A percentile compares a stretch with the other conserved stretches of the same genome.
Conservation (phyloP, 2,329 filamentous ascomycete genomes). For the Talaromyces sp. region DNA sequence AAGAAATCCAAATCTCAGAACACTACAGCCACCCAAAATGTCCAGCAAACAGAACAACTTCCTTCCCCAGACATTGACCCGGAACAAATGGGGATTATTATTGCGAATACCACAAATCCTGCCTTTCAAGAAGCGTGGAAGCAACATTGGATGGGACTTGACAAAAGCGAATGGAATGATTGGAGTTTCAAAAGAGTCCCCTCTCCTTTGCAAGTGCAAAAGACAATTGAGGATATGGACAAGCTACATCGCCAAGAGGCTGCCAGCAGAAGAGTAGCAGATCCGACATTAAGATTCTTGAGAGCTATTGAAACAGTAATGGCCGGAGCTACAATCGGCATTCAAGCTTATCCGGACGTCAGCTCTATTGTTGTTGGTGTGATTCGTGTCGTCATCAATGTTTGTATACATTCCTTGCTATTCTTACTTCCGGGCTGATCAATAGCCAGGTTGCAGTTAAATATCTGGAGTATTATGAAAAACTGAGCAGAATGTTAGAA, state of each 20-base stretch:
- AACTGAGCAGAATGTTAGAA: slow-evolving; percentile 17
- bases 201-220: slow-evolving; percentile 5
- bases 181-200: slow-evolving; percentile 8
- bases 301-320: slow-evolving; percentile 16
- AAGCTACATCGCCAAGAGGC: slow-evolving; percentile 8
- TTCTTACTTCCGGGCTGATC: not conserved
- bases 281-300: not conserved
- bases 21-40: not conserved
- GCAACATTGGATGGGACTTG: slow-evolving; percentile 14
- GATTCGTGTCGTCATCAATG: slow-evolving; percentile 18
- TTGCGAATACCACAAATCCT: slow-evolving; percentile 9
- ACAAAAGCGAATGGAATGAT: slow-evolving; percentile 9
- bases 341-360: slow-evolving; percentile 18
- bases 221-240: slow-evolving; percentile 9
- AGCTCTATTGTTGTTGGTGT: slow-evolving; percentile 17
- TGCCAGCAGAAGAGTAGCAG: slow-evolving; percentile 11
- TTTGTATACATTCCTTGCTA: not conserved
- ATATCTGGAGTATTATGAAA: slow-evolving; percentile 19
- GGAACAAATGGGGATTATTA: not conserved
- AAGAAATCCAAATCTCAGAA: not conserved
- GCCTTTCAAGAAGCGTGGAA: slow-evolving; percentile 21
- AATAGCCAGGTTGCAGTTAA: slow-evolving; percentile 13
- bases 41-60: not conserved
- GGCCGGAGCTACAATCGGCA: slow-evolving; percentile 11
- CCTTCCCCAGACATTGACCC: not conserved